phyloP scores from a whole-genome alignment of 2,329 filamentous ascomycete species.

The Aspergillus calidoustus region DNA sequence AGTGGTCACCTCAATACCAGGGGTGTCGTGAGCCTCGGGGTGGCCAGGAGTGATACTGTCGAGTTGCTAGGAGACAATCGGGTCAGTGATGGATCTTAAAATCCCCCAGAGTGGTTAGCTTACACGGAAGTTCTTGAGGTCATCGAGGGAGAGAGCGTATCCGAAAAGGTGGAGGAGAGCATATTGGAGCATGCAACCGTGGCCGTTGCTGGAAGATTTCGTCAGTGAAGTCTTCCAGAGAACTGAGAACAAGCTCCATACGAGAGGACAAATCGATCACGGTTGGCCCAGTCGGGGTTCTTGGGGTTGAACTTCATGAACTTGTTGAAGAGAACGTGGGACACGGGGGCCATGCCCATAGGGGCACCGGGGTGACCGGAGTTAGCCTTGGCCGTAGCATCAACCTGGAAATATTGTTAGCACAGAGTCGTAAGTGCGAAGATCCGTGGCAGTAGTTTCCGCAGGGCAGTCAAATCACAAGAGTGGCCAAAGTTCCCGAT shows the following conservation, averaged over 20 bases:
- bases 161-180: slow-evolving; percentile 95
- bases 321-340: slow-evolving; percentile 98
- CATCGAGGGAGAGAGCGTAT: slow-evolving; percentile 83
- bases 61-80: slow-evolving; percentile 55
- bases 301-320: slow-evolving; percentile 99
- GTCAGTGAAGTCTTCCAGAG: slow-evolving; percentile 18
- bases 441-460: background rate
- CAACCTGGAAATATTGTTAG: slow-evolving; percentile 66
- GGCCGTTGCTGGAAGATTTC: slow-evolving; percentile 75
- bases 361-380: slow-evolving; percentile 98
- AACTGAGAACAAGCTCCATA: slow-evolving; percentile 57
- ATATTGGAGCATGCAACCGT: slow-evolving; percentile 99
- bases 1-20: slow-evolving; percentile 96
- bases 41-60: slow-evolving; percentile 91
- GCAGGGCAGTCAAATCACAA: background rate
- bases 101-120: slow-evolving; percentile 43
- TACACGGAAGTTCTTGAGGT: slow-evolving; percentile 96
- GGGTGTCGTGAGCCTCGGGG: slow-evolving; percentile 94
- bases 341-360: slow-evolving; percentile 93
- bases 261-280: slow-evolving; percentile 98
- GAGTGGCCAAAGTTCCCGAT: background rate
- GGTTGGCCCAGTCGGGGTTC: slow-evolving; percentile 96
- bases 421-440: background rate
- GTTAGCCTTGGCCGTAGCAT: slow-evolving; percentile 96
- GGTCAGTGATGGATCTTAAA: background rate